phyloP scores from a whole-genome alignment of 441 rosid species.

The Hura crepitans region DNA sequence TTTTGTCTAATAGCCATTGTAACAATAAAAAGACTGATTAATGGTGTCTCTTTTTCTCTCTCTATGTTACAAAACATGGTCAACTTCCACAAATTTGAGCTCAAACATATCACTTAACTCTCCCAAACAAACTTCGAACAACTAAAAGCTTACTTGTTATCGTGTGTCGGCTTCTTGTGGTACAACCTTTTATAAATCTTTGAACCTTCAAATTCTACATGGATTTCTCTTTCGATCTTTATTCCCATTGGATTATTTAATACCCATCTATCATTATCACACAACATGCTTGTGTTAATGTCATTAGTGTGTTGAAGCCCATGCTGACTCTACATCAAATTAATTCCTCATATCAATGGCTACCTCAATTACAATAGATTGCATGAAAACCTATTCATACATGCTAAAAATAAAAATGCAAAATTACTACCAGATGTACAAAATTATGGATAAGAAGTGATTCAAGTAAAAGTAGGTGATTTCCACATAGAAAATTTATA shows the following conservation, averaged over 20 bases:
- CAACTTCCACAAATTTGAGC: not conserved
- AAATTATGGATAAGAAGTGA: not conserved
- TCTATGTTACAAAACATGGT: not conserved
- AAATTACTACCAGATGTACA: not conserved
- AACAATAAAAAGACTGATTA: no score
- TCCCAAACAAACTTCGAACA: not conserved
- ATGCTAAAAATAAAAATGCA: not conserved
- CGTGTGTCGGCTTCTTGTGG: conserved; percentile 40
- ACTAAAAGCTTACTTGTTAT: not conserved
- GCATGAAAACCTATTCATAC: conserved; percentile 62
- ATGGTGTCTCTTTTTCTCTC: not conserved
- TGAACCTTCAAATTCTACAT: conserved; percentile 74
- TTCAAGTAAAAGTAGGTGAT: not conserved
- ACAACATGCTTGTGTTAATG: conserved; percentile 28
- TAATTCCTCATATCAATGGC: conserved; percentile 80
- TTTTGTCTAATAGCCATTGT: not conserved
- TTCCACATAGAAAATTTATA: not conserved
- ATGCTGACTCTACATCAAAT: conserved; percentile 47
- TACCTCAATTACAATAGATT: conserved; percentile 82
- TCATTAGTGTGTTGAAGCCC: conserved; percentile 45
- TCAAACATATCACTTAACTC: not conserved
- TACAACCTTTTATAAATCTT: conserved; percentile 77
- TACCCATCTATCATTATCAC: conserved; percentile 69
- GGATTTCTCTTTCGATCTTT: conserved; percentile 89
- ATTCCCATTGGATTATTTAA: conserved; percentile 72